phyloP scores from a whole-genome alignment of 306 rosid genomes.

The Comarum palustre region DNA sequence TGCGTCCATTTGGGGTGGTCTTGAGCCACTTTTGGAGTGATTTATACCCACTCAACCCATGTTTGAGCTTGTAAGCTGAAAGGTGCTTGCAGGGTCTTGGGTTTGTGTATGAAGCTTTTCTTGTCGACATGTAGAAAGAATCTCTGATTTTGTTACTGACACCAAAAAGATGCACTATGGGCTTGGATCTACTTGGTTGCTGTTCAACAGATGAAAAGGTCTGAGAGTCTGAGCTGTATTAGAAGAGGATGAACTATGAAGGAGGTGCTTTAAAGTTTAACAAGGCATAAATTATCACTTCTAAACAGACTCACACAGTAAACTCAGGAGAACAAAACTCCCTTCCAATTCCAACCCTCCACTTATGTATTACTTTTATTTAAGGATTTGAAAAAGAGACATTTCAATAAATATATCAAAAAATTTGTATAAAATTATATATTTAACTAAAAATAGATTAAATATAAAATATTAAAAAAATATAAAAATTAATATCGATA shows the following conservation, averaged over 20 bases:
- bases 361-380: too few species aligned
- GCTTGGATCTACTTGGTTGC: neutral
- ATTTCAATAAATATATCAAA: too few species aligned
- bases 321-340: too few species aligned
- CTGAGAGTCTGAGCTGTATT: neutral
- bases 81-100: constrained; percentile 78
- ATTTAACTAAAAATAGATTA: too few species aligned
- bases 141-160: constrained; percentile 29
- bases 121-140: constrained; percentile 39
- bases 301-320: constrained; percentile 4
- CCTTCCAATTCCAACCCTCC: too few species aligned
- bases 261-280: neutral
- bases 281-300: neutral
- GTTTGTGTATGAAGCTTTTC: constrained; percentile 59
- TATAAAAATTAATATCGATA: too few species aligned
- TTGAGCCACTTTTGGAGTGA: constrained; percentile 58
- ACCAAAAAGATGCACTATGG: neutral
- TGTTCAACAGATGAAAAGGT: neutral
- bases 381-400: too few species aligned
- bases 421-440: too few species aligned
- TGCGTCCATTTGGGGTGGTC: constrained; percentile 59
- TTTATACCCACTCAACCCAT: constrained; percentile 64
- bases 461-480: too few species aligned
- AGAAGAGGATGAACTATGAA: neutral
- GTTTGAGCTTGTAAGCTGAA: constrained; percentile 70